Percentiles rank a stretch among this genome's conserved stretches.
These are phyloP conservation scores for Aspergillus arachidicola DNA, from an alignment of 2,329 filamentous ascomycete species.

Conservation along the genomic window DNA sequence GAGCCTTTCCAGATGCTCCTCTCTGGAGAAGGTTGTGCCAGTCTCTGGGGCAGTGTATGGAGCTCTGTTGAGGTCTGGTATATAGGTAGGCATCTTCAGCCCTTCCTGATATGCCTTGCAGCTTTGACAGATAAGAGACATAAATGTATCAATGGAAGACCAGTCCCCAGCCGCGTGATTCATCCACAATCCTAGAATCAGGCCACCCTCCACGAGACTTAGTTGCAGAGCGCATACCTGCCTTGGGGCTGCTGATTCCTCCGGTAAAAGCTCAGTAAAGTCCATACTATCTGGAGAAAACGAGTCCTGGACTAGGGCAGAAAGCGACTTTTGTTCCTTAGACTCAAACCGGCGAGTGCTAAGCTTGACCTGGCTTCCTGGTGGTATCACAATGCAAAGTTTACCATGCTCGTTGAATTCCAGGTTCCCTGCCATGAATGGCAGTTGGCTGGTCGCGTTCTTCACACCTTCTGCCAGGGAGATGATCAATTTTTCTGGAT, in stretches of 20 bases:
- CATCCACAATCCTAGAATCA: conserved; percentile 22
- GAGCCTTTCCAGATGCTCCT: conserved; percentile 16
- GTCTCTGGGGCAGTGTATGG: conserved; percentile 19
- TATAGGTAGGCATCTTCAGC: conserved; percentile 18
- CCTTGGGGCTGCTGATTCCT: conserved; percentile 6
- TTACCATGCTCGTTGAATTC: conserved; percentile 17
- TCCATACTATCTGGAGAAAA: conserved; percentile 21
- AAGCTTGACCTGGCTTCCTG: conserved; percentile 12
- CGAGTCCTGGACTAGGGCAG: conserved; percentile 9
- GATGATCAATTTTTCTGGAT: conserved; percentile 15
- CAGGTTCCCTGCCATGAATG: conserved; percentile 25
- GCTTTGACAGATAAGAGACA: conserved; percentile 25
- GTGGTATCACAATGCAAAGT: conserved; percentile 14
- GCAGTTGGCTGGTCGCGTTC: conserved; percentile 20
- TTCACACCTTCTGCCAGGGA: conserved; percentile 22
- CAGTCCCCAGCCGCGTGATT: conserved; percentile 29
- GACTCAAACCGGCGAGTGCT: conserved; percentile 11
- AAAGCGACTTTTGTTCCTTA: conserved; percentile 17
- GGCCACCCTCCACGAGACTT: conserved; percentile 23
- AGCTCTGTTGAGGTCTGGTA: conserved; percentile 21
- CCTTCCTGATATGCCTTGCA: conserved; percentile 21
- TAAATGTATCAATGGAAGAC: conserved; percentile 24
- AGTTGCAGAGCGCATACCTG: conserved; percentile 25
- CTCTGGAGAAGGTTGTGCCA: conserved; percentile 1
- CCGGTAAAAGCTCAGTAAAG: conserved; percentile 13